These are phyloP conservation scores for Lasiosphaeris hirsuta DNA, from an alignment of 495 filamentous ascomycete species.

Conservation along the genomic window DNA sequence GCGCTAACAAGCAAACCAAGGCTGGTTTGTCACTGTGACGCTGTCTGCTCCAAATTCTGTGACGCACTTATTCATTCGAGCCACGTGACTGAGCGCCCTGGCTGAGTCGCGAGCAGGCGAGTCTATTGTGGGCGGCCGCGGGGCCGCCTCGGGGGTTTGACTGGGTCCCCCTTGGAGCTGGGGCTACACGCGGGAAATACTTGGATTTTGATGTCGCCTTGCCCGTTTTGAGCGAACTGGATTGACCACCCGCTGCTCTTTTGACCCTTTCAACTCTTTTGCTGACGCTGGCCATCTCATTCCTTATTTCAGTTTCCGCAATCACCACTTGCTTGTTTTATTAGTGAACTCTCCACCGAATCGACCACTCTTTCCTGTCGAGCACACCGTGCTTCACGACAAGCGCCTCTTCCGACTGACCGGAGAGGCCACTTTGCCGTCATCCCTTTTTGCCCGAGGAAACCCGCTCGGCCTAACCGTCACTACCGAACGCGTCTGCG, in stretches of 20 bases:
- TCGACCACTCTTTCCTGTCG: not conserved
- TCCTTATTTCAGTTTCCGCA: not conserved
- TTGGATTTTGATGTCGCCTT: constrained; percentile 22
- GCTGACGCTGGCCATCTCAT: not conserved
- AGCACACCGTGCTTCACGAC: not conserved
- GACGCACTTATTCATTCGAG: not conserved
- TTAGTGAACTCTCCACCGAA: not conserved
- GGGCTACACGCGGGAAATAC: constrained; percentile 1
- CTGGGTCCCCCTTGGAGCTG: not conserved
- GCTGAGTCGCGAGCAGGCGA: not conserved
- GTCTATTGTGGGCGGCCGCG: not conserved
- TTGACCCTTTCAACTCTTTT: constrained; percentile 2
- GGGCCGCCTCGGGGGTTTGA: not conserved
- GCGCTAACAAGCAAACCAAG: too few relatives aligned
- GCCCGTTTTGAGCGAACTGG: constrained; percentile 11
- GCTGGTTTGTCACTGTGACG: too few relatives aligned
- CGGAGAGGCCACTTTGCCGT: not conserved
- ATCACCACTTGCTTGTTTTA: constrained; percentile 5
- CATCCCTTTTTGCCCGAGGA: not conserved
- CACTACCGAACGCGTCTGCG: too few relatives aligned
- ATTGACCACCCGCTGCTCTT: not conserved
- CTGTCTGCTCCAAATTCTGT: not conserved
- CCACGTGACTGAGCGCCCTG: not conserved
- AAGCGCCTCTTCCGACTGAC: not conserved
- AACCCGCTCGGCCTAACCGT: not conserved